phyloP scores from a whole-genome alignment of 371 early-diverging fungal species.

The Dichotomocladium elegans region DNA sequence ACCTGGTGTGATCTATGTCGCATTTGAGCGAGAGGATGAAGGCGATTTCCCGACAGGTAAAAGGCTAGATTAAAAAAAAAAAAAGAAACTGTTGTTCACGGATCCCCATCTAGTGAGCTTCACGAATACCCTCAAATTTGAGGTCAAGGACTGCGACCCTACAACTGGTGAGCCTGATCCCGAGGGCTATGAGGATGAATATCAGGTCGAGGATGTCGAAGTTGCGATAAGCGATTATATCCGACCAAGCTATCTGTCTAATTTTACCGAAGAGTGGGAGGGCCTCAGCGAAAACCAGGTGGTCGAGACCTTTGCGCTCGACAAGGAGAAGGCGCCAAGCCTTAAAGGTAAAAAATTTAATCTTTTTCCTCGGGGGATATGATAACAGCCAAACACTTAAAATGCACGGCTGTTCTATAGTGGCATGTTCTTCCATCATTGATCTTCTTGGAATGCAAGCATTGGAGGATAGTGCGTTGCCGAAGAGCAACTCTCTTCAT shows the following conservation, averaged over 20 bases:
- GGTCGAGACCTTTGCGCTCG: conserved; percentile 84
- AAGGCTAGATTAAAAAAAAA: conserved; percentile 3
- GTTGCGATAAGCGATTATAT: conserved; percentile 86
- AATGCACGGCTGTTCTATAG: conserved; percentile 33
- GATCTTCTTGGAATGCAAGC: conserved; percentile 86
- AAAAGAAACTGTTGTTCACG: not conserved
- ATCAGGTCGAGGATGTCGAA: conserved; percentile 88
- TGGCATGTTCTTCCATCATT: conserved; percentile 62
- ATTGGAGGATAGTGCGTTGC: conserved; percentile 65
- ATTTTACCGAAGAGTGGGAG: conserved; percentile 77
- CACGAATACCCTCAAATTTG: conserved; percentile 83
- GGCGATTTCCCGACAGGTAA: conserved; percentile 56
- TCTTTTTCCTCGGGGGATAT: too few relatives aligned
- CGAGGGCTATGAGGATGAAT: conserved; percentile 94
- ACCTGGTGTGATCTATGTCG: conserved; percentile 82
- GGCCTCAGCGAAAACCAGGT: conserved; percentile 66
- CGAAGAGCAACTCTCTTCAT: conserved; percentile 81
- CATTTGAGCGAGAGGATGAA: conserved; percentile 60
- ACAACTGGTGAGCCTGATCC: conserved; percentile 86
- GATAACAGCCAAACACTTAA: too few relatives aligned
- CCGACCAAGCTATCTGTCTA: conserved; percentile 76
- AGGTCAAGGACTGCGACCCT: conserved; percentile 95
- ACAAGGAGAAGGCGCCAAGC: conserved; percentile 63
- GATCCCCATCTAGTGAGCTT: conserved; percentile 59
- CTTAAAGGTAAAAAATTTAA: conserved; percentile 50